A percentile compares a stretch with the other conserved stretches of the same genome.
Conservation (phyloP, 2,329 filamentous ascomycete species). For the Arthrobotrys musiformis region DNA sequence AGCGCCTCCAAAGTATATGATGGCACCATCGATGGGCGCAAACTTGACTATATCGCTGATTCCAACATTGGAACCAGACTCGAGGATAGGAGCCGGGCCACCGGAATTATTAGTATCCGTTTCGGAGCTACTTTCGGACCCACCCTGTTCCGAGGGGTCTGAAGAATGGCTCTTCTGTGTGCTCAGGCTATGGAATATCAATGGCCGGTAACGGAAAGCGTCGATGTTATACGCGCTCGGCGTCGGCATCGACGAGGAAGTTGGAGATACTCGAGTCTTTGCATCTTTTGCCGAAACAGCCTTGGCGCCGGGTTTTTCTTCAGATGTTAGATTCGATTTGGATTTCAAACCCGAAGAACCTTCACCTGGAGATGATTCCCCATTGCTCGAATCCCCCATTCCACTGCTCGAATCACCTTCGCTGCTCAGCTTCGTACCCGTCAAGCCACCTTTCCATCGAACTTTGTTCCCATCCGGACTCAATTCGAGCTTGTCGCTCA, state of each 20-base stretch:
- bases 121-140: slow-evolving; percentile 42
- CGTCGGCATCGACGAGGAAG: background rate
- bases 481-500: slow-evolving; percentile 79
- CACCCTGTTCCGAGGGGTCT: slow-evolving; percentile 36
- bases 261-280: slow-evolving; percentile 48
- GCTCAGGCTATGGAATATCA: slow-evolving; percentile 34
- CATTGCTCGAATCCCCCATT: slow-evolving; percentile 63
- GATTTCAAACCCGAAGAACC: slow-evolving; percentile 62
- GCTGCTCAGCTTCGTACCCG: slow-evolving; percentile 74
- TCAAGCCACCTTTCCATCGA: slow-evolving; percentile 77
- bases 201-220: slow-evolving; percentile 38
- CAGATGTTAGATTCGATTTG: slow-evolving; percentile 62
- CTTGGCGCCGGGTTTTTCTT: slow-evolving; percentile 60
- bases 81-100: slow-evolving; percentile 43
- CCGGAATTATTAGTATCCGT: slow-evolving; percentile 26
- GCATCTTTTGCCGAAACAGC: slow-evolving; percentile 61
- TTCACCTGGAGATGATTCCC: slow-evolving; percentile 64
- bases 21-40: slow-evolving; percentile 68
- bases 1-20: slow-evolving; percentile 84
- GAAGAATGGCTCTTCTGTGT: slow-evolving; percentile 36
- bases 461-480: slow-evolving; percentile 82
- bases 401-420: slow-evolving; percentile 69
- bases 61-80: slow-evolving; percentile 34
- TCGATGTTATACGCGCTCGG: slow-evolving; percentile 19
- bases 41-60: slow-evolving; percentile 38